Conservation (phyloP, 2,329 filamentous ascomycete genomes). For the Arthrocladium fulminans region DNA sequence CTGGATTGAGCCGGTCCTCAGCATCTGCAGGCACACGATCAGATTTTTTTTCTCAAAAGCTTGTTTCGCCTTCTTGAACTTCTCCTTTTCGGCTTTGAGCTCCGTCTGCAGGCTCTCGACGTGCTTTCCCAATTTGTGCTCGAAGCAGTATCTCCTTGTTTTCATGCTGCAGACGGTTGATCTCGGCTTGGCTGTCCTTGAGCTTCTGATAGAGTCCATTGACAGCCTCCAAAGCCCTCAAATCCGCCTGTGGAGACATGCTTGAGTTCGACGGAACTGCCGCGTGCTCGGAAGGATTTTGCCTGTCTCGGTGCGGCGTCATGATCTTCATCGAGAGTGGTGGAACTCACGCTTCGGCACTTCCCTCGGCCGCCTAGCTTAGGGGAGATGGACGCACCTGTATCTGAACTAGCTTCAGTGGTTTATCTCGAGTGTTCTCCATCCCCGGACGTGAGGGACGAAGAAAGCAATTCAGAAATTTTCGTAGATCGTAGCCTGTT, state of each 20-base stretch:
- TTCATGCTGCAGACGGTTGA: not conserved
- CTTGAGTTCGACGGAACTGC: not conserved
- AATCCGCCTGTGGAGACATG: not conserved
- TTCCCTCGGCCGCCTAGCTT: not conserved
- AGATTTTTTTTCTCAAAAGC: constrained; percentile 1
- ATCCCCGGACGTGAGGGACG: not conserved
- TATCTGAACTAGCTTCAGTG: not conserved
- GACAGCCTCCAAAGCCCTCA: constrained; percentile 3
- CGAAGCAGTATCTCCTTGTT: not conserved
- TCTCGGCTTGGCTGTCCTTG: not conserved
- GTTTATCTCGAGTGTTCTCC: not conserved
- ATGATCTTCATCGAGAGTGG: not conserved
- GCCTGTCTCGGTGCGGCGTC: not conserved
- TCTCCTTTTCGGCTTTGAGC: constrained; percentile 6
- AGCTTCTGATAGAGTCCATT: constrained; percentile 8
- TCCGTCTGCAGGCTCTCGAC: constrained; percentile 5
- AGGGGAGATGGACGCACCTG: not conserved
- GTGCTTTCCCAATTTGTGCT: not conserved
- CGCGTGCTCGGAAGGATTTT: not conserved
- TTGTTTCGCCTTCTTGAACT: constrained; percentile 1
- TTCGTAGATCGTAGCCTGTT: constrained; percentile 2
- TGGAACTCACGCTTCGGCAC: not conserved
- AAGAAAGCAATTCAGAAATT: constrained; percentile 4
- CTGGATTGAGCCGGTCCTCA: not conserved
- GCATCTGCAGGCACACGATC: not conserved